Evolutionary conservation across 305 asterid species (phyloP), one percentile per base, ranked within the genome.

Genomic region (Lippia alba): DNA sequence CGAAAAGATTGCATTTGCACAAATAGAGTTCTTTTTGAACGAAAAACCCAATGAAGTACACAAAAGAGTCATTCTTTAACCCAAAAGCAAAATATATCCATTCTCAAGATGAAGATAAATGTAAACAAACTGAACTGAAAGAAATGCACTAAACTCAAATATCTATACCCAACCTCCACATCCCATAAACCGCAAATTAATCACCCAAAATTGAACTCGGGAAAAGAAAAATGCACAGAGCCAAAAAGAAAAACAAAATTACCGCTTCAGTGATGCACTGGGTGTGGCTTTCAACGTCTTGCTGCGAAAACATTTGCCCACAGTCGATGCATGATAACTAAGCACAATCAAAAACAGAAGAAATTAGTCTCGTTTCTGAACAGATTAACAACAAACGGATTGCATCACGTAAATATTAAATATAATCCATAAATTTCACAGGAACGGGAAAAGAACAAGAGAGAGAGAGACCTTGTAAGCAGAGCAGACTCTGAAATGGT

Each of bases 211-310:
- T n/a, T 7, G 24, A 41, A 66, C 46, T 19, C 11, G 64, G 17
- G 4, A 65, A 19, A 18, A 14, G 7, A 48, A 17, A 16, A 17
- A 51, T 15, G 17, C 2, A 30, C 5, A 53, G 39, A 16, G 40
- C 41, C 15, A 36, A 6, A 40, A 53, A 12, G 20, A 56, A n/a
- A 1, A 51, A 41, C 19, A 39, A 66, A 39, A 64, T 45, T 91
- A 94, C 99, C 94, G 89, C 83, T 86, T 94, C 98, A 8, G 96
- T 81, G 57, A 94, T 83, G 93, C 99, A 92, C 73, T 90, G 96
- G n/a, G 97, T 94, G 76, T 94, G 98, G 45, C 84, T 67, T 74
- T 91, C 96, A 62, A 92, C 96, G 20, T 86, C 80, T 11, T 88
- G 82, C 80, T 85, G 89, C 66, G 90, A 82, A 76, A 94, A 94